These are phyloP conservation scores for Spathaspora jeffriesii DNA, from an alignment of 1,139 yeast species.

Conservation along the genomic window DNA sequence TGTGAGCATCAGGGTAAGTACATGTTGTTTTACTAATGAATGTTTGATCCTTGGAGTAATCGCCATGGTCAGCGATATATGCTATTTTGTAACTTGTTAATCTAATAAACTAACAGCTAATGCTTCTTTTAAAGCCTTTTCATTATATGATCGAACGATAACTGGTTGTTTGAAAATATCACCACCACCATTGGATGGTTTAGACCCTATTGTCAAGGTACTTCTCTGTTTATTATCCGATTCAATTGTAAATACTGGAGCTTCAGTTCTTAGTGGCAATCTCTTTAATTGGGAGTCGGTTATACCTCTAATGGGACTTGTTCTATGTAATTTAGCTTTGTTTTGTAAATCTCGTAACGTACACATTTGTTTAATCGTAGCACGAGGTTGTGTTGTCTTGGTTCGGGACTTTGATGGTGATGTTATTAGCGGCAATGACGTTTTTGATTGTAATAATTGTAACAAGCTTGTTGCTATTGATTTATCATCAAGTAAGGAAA, in stretches of 20 bases:
- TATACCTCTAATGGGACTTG: slow-evolving; percentile 19
- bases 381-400: not conserved
- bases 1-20: slow-evolving; percentile 1
- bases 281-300: slow-evolving; percentile 26
- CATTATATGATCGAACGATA: slow-evolving; percentile 35
- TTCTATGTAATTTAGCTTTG: slow-evolving; percentile 7
- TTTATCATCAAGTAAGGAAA: not conserved
- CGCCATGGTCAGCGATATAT: too few relatives aligned
- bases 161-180: slow-evolving; percentile 37
- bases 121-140: slow-evolving; percentile 36
- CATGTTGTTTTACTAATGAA: not conserved
- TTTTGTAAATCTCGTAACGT: not conserved
- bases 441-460: not conserved
- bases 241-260: slow-evolving; percentile 37
- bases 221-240: not conserved
- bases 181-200: slow-evolving; percentile 44
- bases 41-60: too few relatives aligned
- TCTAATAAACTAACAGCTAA: slow-evolving; percentile 19
- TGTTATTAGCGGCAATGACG: not conserved
- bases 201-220: slow-evolving; percentile 43
- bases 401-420: not conserved
- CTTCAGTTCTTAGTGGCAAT: slow-evolving; percentile 25
- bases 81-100: not conserved
- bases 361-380: slow-evolving; percentile 1
- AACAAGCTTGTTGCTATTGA: not conserved